Evolutionary conservation across 1,139 yeast genomes (phyloP).

Genomic region (Taphrina confusa): DNA sequence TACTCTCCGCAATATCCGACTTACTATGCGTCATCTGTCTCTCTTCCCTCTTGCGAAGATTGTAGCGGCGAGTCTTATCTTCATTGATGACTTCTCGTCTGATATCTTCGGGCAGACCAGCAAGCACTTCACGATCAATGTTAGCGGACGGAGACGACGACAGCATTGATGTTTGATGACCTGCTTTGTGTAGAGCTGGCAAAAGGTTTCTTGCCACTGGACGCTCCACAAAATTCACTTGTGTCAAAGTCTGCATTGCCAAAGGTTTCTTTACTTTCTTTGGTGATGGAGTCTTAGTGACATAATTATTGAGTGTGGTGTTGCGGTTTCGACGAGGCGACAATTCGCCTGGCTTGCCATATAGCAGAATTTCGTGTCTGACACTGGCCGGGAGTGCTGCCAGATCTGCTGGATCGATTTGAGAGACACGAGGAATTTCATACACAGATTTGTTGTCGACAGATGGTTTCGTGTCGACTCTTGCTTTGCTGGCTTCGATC

Average conservation of each 20-base stretch:
- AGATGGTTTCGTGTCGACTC: not conserved
- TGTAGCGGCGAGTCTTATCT: not conserved
- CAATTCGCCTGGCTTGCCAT: not conserved
- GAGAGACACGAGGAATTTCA: constrained; percentile 38
- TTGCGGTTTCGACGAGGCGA: constrained; percentile 24
- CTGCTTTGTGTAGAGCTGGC: not conserved
- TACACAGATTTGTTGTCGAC: not conserved
- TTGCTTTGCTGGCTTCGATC: constrained; percentile 9
- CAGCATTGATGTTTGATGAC: not conserved
- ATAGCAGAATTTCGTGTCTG: constrained; percentile 39
- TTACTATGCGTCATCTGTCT: not conserved
- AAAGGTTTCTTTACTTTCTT: not conserved
- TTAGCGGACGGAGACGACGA: constrained; percentile 14
- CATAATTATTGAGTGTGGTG: not conserved
- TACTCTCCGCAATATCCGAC: not conserved
- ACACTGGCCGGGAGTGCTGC: constrained; percentile 46
- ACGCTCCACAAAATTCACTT: constrained; percentile 22
- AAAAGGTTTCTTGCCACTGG: constrained; percentile 18
- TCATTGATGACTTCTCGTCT: constrained; percentile 8
- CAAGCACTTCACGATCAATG: constrained; percentile 24
- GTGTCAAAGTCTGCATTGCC: constrained; percentile 3
- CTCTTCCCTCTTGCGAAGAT: not conserved
- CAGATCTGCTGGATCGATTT: constrained; percentile 45
- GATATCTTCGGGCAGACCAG: constrained; percentile 14
- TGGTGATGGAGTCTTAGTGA: constrained; percentile 11